phyloP scores from a whole-genome alignment of 805 yeast genomes.

The Lipomyces yamanashiensis region DNA sequence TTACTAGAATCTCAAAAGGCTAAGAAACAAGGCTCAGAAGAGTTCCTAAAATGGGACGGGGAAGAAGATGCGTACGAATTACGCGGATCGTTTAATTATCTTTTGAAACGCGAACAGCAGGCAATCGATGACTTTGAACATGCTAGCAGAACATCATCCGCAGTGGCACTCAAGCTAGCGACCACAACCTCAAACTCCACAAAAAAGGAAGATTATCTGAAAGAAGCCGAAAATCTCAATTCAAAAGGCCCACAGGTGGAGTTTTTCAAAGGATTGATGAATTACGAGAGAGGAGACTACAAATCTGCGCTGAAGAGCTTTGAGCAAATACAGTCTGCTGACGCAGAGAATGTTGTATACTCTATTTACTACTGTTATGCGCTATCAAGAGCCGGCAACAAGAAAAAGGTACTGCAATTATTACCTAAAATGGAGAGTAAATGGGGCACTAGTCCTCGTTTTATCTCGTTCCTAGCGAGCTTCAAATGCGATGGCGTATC shows the following conservation, averaged over 20 bases:
- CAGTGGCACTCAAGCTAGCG: constrained; percentile 2
- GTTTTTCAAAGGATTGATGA: constrained; percentile 3
- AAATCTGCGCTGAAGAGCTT: not conserved
- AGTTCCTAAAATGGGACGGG: not conserved
- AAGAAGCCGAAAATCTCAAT: not conserved
- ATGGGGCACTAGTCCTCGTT: not conserved
- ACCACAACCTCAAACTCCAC: not conserved
- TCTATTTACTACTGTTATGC: not conserved
- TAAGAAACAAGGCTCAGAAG: not conserved
- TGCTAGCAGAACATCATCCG: not conserved
- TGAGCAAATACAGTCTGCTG: too few relatives aligned
- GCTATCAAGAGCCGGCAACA: not conserved
- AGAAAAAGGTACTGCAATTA: too few relatives aligned
- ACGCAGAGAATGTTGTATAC: not conserved
- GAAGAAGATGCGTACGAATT: not conserved
- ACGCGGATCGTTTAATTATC: constrained; percentile 12
- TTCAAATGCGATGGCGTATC: not conserved
- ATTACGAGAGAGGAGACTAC: not conserved
- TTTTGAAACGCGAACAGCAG: not conserved
- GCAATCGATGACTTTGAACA: not conserved
- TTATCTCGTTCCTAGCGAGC: not conserved
- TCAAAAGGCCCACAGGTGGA: not conserved
- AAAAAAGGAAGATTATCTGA: not conserved
- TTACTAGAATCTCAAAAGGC: not conserved
- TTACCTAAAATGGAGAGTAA: not conserved